Conservation (phyloP, 305 asterid genomes). For the Ilex paraguariensis region DNA sequence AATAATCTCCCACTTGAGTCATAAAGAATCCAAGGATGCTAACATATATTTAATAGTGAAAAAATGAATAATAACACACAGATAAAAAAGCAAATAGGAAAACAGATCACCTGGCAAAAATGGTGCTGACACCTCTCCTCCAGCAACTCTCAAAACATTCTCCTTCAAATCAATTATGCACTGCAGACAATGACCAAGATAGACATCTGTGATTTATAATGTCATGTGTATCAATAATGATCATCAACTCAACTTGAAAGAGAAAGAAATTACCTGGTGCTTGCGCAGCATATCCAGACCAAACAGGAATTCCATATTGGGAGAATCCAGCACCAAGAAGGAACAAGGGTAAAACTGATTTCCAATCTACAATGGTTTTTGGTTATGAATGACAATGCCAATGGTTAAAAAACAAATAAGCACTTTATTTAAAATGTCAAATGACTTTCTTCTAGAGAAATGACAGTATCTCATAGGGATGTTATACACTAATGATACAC, state of each 20-base stretch:
- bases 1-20: too few relatives aligned
- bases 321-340: slow-evolving; percentile 81
- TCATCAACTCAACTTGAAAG: background rate
- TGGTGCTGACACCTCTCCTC: slow-evolving; percentile 94
- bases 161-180: slow-evolving; percentile 94
- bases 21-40: too few relatives aligned
- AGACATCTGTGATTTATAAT: background rate
- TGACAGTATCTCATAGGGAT: too few relatives aligned
- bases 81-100: slow-evolving; percentile 7
- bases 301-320: slow-evolving; percentile 96
- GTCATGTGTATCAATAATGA: too few relatives aligned
- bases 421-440: too few relatives aligned
- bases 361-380: slow-evolving; percentile 51
- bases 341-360: slow-evolving; percentile 80
- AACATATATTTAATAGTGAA: too few relatives aligned
- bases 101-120: slow-evolving; percentile 65
- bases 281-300: slow-evolving; percentile 98
- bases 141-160: slow-evolving; percentile 91
- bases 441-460: too few relatives aligned
- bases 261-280: slow-evolving; percentile 64
- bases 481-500: too few relatives aligned
- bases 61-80: slow-evolving; percentile 5
- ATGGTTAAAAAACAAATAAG: too few relatives aligned
- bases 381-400: background rate
- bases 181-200: slow-evolving; percentile 38